phyloP scores from a whole-genome alignment of 441 rosid species.

The Rhodomyrtus psidioides region DNA sequence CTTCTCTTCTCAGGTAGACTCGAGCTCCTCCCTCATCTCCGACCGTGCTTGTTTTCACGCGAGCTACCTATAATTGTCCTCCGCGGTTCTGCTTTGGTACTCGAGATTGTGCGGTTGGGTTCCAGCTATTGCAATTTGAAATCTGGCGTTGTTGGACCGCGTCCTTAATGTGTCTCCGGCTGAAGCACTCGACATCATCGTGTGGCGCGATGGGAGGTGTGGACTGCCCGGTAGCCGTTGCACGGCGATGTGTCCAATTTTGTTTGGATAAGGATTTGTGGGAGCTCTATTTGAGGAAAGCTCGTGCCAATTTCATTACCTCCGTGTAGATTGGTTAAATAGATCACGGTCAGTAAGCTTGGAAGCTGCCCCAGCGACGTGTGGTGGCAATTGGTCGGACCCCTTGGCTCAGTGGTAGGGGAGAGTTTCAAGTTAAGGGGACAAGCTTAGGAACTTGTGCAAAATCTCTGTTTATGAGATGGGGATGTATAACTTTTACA shows the following conservation, averaged over 20 bases:
- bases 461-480: not conserved
- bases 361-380: not conserved
- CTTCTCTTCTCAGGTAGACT: slow-evolving; percentile 37
- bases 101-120: not conserved
- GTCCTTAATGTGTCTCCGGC: not conserved
- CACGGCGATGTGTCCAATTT: not conserved
- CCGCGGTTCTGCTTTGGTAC: not conserved
- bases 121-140: not conserved
- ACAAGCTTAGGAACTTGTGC: not conserved
- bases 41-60: not conserved
- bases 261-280: not conserved
- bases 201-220: not conserved
- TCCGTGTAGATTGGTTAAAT: not conserved
- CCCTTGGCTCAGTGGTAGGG: not conserved
- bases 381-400: not conserved
- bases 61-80: not conserved
- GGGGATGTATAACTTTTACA: not conserved
- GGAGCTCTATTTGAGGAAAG: not conserved
- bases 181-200: not conserved
- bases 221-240: not conserved
- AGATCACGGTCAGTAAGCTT: not conserved
- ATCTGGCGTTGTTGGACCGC: not conserved
- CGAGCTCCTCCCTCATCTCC: not conserved
- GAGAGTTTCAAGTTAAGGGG: not conserved
- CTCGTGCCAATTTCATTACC: not conserved